These are phyloP conservation scores for Gastrodia elata DNA, from an alignment of 106 monocot species.

Conservation along the genomic window DNA sequence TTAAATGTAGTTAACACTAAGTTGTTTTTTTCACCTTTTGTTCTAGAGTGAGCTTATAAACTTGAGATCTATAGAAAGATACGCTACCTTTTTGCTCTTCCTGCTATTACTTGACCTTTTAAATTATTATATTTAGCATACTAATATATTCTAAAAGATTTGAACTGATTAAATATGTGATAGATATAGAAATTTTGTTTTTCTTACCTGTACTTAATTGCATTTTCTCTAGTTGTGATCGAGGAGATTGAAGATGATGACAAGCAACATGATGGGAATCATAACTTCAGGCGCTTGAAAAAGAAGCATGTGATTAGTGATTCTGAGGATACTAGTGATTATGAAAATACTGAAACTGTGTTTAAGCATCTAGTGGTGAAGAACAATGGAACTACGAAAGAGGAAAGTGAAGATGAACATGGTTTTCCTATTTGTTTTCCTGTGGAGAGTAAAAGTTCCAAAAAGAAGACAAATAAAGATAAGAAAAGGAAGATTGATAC, in stretches of 20 bases:
- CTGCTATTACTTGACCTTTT: too few species aligned
- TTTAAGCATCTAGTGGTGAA: slow-evolving; percentile 37
- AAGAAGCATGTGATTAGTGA: slow-evolving; percentile 40
- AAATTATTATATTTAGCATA: not conserved
- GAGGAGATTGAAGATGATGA: slow-evolving; percentile 83
- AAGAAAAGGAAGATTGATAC: slow-evolving; percentile 21
- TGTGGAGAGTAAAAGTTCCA: slow-evolving; percentile 9
- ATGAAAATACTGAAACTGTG: slow-evolving; percentile 27
- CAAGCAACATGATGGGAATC: slow-evolving; percentile 30
- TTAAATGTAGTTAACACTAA: too few species aligned
- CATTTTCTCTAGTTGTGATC: slow-evolving; percentile 57
- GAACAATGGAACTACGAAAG: slow-evolving; percentile 4
- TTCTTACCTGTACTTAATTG: not conserved
- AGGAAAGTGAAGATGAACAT: slow-evolving; percentile 95
- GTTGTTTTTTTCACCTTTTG: too few species aligned
- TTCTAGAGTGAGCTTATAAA: too few species aligned
- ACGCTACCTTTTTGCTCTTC: too few species aligned
- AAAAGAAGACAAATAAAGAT: slow-evolving; percentile 11
- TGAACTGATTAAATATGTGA: not conserved
- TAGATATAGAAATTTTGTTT: not conserved
- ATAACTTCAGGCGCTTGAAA: slow-evolving; percentile 19
- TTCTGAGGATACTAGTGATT: slow-evolving; percentile 44
- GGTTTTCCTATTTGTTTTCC: slow-evolving; percentile 63
- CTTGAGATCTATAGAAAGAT: too few species aligned
- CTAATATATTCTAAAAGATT: not conserved